Base-by-base conservation (phyloP, 2,329 filamentous ascomycete species). In the Arthroderma sp. region DNA sequence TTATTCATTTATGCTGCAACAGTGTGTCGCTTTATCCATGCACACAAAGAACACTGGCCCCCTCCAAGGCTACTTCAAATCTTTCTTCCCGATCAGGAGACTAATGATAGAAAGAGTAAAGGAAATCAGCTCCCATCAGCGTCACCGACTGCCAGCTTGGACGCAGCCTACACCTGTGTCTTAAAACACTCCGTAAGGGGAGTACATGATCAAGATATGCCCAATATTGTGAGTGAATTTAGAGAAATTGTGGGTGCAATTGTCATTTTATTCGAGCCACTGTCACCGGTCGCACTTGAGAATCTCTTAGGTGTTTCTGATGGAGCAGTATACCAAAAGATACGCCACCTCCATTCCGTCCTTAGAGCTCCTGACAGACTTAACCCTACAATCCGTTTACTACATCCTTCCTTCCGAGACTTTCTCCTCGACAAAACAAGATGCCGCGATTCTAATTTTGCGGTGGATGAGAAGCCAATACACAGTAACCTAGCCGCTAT, bases 371-470 rank as follows among this genome's bases (percentile, higher is more conserved):
- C 56, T 0, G 10, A 32, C 4, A 36, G 46, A 9, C 7, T n/a
- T 2, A n/a, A 44, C 29, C 8, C 6, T 9, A 51, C 54, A 8
- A 38, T 56, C 8, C 32, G 49, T 27, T 31, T 59, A 4, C 46
- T 58, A 9, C 56, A 59, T 48, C 47, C 54, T 43, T 63, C 58
- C 41, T 63, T 63, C 40, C 54, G 56, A 46, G 27, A 49, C 22
- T 59, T 57, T 38, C 51, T 58, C 6, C 42, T 58, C 8, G 47
- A 56, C 36, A 40, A 37, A 11, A 10, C 7, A 10, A 45, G 29
- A 22, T 39, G 42, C 28, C 29, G 31, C n/a, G 36, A 47, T 4
- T 36, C 36, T n/a, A n/a, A 36, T 9, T 53, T 56, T 42, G 41
- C 34, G 39, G 44, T 57, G 28, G 45, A 53, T 44, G 48, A 51